Conservation (phyloP, 768 basidiomycete genomes). For the Sporobolomyces pararoseus region DNA sequence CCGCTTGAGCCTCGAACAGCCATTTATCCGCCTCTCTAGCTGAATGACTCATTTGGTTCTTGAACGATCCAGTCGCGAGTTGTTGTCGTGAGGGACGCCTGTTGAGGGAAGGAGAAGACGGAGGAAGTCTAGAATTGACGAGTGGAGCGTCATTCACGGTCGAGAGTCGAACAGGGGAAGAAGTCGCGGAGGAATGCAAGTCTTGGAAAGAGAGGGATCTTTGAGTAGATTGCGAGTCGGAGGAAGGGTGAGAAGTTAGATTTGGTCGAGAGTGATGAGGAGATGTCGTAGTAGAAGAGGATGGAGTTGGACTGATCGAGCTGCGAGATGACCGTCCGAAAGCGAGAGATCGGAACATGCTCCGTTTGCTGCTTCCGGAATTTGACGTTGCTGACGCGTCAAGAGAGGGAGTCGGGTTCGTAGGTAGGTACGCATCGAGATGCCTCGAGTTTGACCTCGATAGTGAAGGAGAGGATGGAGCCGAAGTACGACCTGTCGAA, state of each 20-base stretch:
- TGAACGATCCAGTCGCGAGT: conserved; percentile 1
- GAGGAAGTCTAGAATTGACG: not conserved
- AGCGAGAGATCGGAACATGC: conserved; percentile 8
- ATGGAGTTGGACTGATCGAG: not conserved
- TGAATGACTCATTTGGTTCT: not conserved
- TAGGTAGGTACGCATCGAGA: not conserved
- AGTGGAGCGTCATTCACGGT: not conserved
- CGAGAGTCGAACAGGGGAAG: not conserved
- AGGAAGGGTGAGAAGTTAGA: not conserved
- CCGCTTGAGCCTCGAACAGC: conserved; percentile 10
- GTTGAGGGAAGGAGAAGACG: not conserved
- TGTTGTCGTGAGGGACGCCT: conserved; percentile 10
- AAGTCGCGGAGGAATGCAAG: not conserved
- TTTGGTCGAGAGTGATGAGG: not conserved
- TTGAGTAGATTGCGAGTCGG: conserved; percentile 1
- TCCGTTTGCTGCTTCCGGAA: not conserved
- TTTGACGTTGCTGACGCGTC: not conserved
- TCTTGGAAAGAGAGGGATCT: not conserved
- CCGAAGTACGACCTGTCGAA: conserved; percentile 13
- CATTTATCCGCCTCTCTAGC: conserved; percentile 8
- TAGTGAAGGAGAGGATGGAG: not conserved
- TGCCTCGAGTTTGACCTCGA: not conserved
- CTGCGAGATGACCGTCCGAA: not conserved
- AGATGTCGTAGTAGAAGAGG: not conserved
- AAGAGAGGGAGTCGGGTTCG: conserved; percentile 9